Evolutionary conservation across 768 basidiomycete species (phyloP), one percentile per base, ranked within the genome.

Genomic region (Pisolithus tinctorius): DNA sequence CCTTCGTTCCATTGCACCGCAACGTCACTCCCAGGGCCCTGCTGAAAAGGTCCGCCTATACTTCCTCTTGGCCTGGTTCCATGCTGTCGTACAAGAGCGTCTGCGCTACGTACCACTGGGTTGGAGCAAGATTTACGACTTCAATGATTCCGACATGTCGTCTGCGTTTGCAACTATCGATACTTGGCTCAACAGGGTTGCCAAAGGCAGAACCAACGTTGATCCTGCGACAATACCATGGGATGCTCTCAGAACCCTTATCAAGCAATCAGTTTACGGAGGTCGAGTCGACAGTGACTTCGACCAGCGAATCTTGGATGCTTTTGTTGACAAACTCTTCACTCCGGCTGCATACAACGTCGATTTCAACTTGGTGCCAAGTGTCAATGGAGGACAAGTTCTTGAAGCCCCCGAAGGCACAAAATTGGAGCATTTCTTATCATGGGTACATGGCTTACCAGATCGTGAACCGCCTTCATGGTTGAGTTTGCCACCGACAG

Each of bases 61-160:
- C 71, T 97, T 97, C 85, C 75, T 97, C 31, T 80, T 98, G 29
- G 91, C 96, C 1, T 99, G 95, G 94, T 96, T 98, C 86, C 96
- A 99, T 62, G 94, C 96, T 11, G 83, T 98, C 20, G 86, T 98
- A 1, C 94, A 96, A 70, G 96, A 98, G 68, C 90, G 96, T 55
- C 75, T 98, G 11, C 89, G 95, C 39, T 99, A 97, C 66, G 89
- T 86, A 8, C 96, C 96, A 6, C 73, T 99, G 14, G 95, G 96
- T 0, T 99, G 95, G 93, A 94, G 88, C 66, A 92, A 96, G 71
- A 77, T 78, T 0, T 98, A 98, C 70, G 96, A 98, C 67, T 98
- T 98, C 81, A 99, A 99, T 69, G 94, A 98, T 65, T 96, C 95
- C 4, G 96, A 99, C 64, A 88, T 96, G 80, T 81, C 88, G 14